Evolutionary conservation across 2,329 filamentous ascomycete genomes (phyloP).

Genomic region (Xylaria sp.): DNA sequence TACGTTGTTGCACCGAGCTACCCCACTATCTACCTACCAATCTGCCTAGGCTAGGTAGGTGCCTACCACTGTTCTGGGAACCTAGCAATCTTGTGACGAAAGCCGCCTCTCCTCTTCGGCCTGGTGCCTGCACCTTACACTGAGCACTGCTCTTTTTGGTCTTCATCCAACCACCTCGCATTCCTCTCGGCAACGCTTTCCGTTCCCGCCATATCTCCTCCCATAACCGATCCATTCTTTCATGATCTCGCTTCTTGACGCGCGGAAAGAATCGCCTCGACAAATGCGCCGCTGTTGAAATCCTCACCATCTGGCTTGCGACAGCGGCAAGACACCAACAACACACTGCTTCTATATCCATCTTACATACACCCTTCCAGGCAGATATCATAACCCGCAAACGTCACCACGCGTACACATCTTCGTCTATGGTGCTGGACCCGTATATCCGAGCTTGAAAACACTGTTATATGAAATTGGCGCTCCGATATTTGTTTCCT

Average conservation of each 20-base stretch:
- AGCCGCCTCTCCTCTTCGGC: conserved; percentile 2
- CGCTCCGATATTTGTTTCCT: neutral
- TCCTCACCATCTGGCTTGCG: conserved; percentile 28
- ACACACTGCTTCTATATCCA: neutral
- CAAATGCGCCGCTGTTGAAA: conserved; percentile 39
- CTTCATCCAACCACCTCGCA: conserved; percentile 26
- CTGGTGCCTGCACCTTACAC: neutral
- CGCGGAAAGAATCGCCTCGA: neutral
- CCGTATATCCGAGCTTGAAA: neutral
- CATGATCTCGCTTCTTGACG: neutral
- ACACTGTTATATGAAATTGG: neutral
- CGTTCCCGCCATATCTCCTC: conserved; percentile 1
- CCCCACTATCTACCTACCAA: neutral
- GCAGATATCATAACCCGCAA: neutral
- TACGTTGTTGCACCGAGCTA: neutral
- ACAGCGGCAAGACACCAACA: conserved; percentile 33
- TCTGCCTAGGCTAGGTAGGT: too few relatives aligned
- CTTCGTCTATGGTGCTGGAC: neutral
- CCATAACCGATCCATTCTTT: neutral
- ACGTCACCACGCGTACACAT: neutral
- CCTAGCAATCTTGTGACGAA: neutral
- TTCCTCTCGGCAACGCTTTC: conserved; percentile 12
- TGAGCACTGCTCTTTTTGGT: neutral
- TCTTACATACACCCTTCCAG: neutral
- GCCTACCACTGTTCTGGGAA: neutral